Evolutionary conservation across 1,284 basidiomycete species (phyloP).

Genomic region (Caloboletus firmus): DNA sequence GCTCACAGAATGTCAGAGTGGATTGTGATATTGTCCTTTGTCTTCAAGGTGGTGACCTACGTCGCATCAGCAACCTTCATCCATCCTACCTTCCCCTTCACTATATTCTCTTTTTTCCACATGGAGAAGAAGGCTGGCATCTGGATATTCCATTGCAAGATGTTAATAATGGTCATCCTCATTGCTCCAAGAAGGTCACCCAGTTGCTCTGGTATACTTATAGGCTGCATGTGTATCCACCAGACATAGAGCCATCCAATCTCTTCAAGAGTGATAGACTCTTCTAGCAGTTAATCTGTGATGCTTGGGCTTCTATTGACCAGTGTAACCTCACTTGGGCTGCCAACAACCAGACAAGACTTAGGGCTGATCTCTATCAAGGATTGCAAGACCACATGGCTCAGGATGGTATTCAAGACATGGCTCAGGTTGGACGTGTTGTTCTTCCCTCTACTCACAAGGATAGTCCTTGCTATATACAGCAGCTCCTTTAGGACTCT

Average conservation of each 20-base stretch:
- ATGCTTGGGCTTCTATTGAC: constrained; percentile 38
- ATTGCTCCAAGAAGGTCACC: constrained; percentile 14
- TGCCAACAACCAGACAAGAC: constrained; percentile 36
- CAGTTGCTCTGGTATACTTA: constrained; percentile 21
- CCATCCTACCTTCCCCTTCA: constrained; percentile 39
- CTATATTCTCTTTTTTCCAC: constrained; percentile 44
- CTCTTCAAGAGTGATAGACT: constrained; percentile 42
- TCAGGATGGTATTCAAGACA: background rate
- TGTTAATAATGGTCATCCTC: background rate
- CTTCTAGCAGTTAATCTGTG: constrained; percentile 42
- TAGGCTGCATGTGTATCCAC: background rate
- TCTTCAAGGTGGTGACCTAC: constrained; percentile 22
- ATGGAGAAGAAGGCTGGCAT: constrained; percentile 43
- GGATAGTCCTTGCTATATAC: background rate
- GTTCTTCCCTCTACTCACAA: constrained; percentile 1
- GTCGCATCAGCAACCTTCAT: constrained; percentile 37
- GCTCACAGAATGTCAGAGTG: too few relatives aligned
- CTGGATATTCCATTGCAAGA: constrained; percentile 20
- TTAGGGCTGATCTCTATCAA: constrained; percentile 36
- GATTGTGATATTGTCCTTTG: too few relatives aligned
- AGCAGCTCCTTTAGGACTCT: background rate
- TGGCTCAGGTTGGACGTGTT: background rate
- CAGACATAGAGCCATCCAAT: constrained; percentile 8
- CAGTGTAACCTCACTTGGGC: constrained; percentile 35
- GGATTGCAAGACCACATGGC: constrained; percentile 4